A percentile compares a stretch with the other conserved stretches of the same genome.
phyloP scores from a whole-genome alignment of 495 filamentous ascomycete species.

The Evernia prunastri region DNA sequence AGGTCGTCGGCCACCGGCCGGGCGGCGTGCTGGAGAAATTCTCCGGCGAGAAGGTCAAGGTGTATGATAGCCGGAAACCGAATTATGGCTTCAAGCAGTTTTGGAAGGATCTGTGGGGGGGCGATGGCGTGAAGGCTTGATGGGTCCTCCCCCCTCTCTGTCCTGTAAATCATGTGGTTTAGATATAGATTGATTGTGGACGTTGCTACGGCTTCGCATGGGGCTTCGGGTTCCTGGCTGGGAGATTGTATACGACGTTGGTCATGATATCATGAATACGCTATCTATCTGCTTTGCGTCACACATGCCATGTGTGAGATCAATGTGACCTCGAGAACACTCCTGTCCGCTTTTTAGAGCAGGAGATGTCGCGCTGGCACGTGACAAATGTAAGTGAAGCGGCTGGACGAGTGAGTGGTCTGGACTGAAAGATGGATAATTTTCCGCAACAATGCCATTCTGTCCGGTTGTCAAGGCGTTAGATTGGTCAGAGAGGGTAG shows the following conservation, averaged over 20 bases:
- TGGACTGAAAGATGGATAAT: too few species aligned
- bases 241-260: background rate
- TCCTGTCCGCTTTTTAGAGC: background rate
- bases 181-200: background rate
- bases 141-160: background rate
- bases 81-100: slow-evolving; percentile 83
- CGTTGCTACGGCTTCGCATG: background rate
- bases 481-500: too few species aligned
- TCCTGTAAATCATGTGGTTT: too few species aligned
- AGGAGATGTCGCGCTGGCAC: too few species aligned
- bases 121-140: slow-evolving; percentile 12
- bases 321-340: background rate
- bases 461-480: too few species aligned
- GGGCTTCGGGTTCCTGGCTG: background rate
- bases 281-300: background rate
- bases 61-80: slow-evolving; percentile 65
- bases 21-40: slow-evolving; percentile 49
- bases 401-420: too few species aligned
- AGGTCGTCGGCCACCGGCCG: slow-evolving; percentile 32
- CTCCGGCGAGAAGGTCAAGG: slow-evolving; percentile 42
- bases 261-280: background rate
- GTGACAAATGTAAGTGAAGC: too few species aligned
- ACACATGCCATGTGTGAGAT: background rate
- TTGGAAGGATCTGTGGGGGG: slow-evolving; percentile 73
- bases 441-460: too few species aligned